Evolutionary conservation across 169 alveolate species (phyloP), one percentile per base, ranked within the genome.

Genomic region (Plasmodium vivax): DNA sequence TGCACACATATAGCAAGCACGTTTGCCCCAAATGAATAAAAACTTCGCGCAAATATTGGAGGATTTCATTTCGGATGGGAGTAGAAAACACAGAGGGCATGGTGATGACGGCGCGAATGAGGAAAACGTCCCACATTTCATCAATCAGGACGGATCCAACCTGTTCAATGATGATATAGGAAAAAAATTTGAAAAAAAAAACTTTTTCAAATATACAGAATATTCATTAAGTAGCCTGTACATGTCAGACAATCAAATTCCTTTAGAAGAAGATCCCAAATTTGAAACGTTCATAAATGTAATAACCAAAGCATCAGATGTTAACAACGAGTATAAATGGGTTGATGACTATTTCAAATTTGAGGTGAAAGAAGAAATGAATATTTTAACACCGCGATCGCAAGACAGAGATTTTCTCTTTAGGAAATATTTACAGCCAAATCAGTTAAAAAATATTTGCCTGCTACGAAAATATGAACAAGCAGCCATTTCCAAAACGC

Each of bases 191-290:
- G 92, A 71, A 10, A 38, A 79, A 56, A 90, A 58, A 4, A 68
- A 80, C 36, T 80, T 91, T 82, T 91, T 82, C 43, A 91, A 62
- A 82, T 91, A 91, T 54, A 82, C 92, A 1, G 95, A 91, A 81
- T 91, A 91, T 91, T 91, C 95, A 23, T 82, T 91, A 72, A 82
- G 92, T 91, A 82, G 95, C 36, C 74, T 91, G 34, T 91, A 91
- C 41, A 91, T 91, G 43, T 81, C 85, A 45, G 92, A 81, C 7
- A 58, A 91, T 30, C 71, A 19, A 41, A 82, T 91, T 10, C 56
- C 71, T 2, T 36, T 91, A n/a, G 92, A 91, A n/a, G 82, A 91
- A 51, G 95, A 91, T 82, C 27, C 45, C 32, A 43, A 58, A 43
- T 91, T 34, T 91, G 68, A 91, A 80, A 82, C 45, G 73, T 91